A percentile compares a stretch with the other conserved stretches of the same genome.
phyloP scores from a whole-genome alignment of 495 filamentous ascomycete species.

The Tuber borchii region DNA sequence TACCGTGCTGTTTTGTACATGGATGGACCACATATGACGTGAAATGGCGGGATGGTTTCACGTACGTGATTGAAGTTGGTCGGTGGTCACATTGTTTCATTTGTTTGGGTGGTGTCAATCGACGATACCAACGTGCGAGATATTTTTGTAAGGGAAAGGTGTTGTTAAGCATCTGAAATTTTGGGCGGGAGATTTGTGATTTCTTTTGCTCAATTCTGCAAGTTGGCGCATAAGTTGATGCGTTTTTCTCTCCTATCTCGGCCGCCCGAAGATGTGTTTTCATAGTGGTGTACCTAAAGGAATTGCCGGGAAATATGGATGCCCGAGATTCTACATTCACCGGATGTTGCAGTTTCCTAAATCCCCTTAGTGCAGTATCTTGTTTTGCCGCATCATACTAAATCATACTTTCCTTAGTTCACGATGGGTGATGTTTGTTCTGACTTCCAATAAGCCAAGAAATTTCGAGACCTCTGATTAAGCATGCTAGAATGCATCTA shows the following conservation, averaged over 20 bases:
- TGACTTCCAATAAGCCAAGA: not conserved
- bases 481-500: not conserved
- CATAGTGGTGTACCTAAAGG: slow-evolving; percentile 26
- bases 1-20: not conserved
- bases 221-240: slow-evolving; percentile 22
- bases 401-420: not conserved
- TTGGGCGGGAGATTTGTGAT: slow-evolving; percentile 33
- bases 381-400: not conserved
- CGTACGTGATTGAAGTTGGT: not conserved
- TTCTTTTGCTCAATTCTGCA: slow-evolving; percentile 25
- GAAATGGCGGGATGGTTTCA: slow-evolving; percentile 2
- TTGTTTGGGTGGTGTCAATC: slow-evolving; percentile 27
- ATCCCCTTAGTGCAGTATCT: not conserved
- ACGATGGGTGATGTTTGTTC: not conserved
- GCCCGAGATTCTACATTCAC: not conserved
- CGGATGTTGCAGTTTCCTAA: not conserved
- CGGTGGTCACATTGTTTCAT: slow-evolving; percentile 14
- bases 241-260: slow-evolving; percentile 15
- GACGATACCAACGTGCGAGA: slow-evolving; percentile 20
- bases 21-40: slow-evolving; percentile 3
- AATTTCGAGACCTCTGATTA: not conserved
- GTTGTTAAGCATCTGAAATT: slow-evolving; percentile 26
- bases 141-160: slow-evolving; percentile 20
- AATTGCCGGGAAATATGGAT: slow-evolving; percentile 6
- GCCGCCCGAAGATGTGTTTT: slow-evolving; percentile 14